These are phyloP conservation scores for Cladosporium sp. DNA, from an alignment of 2,329 filamentous ascomycete species.

Conservation along the genomic window DNA sequence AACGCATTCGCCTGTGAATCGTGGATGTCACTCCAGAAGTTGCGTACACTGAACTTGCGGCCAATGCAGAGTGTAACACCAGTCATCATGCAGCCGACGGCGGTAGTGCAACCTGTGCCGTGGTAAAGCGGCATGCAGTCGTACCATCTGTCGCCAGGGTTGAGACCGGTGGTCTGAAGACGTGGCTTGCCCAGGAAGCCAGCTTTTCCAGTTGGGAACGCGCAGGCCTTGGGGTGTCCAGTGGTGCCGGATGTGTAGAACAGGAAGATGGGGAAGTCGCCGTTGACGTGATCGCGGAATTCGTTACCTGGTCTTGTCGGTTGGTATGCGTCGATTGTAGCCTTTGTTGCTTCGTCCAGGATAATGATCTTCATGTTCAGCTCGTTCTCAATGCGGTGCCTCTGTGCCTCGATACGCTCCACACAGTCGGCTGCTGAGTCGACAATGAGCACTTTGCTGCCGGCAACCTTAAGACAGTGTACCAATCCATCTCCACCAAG, in stretches of 20 bases:
- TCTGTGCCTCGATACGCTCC: slow-evolving; percentile 58
- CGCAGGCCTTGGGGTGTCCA: slow-evolving; percentile 71
- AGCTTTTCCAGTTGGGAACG: slow-evolving; percentile 57
- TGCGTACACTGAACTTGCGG: slow-evolving; percentile 66
- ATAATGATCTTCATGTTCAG: slow-evolving; percentile 61
- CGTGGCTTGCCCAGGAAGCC: slow-evolving; percentile 44
- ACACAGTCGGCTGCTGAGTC: slow-evolving; percentile 54
- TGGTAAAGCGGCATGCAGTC: slow-evolving; percentile 79
- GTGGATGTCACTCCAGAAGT: slow-evolving; percentile 72
- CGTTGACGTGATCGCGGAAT: slow-evolving; percentile 55
- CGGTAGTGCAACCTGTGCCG: slow-evolving; percentile 67
- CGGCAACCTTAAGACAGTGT: slow-evolving; percentile 41
- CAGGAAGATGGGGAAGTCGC: slow-evolving; percentile 60
- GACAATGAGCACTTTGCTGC: slow-evolving; percentile 48
- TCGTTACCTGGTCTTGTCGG: slow-evolving; percentile 57
- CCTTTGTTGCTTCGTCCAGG: slow-evolving; percentile 53
- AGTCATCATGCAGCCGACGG: slow-evolving; percentile 57
- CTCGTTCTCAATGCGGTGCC: slow-evolving; percentile 52
- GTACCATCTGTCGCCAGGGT: slow-evolving; percentile 65
- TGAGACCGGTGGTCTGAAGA: slow-evolving; percentile 40
- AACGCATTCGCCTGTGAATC: slow-evolving; percentile 70
- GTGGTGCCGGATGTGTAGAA: slow-evolving; percentile 80
- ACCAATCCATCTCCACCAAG: slow-evolving; percentile 39
- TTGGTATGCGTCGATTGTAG: slow-evolving; percentile 51
- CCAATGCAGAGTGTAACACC: slow-evolving; percentile 64